phyloP scores from a whole-genome alignment of 305 asterid genomes.

The Salvia sclarea region DNA sequence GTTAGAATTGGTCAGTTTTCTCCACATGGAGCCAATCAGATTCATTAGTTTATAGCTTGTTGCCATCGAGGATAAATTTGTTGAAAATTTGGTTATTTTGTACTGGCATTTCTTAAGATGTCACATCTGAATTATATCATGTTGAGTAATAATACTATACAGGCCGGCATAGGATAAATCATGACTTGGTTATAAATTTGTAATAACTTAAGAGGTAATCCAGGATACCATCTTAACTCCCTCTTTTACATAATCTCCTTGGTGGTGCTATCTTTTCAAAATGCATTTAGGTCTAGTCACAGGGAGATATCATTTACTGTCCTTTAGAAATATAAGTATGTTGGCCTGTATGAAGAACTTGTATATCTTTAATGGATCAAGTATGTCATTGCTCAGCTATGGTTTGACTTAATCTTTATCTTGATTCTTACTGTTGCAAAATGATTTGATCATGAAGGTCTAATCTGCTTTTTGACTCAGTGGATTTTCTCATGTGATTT shows the following conservation, averaged over 20 bases:
- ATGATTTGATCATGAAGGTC: no score
- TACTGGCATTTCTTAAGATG: neutral
- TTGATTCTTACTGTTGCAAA: no score
- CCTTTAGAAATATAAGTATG: neutral
- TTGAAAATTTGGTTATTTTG: neutral
- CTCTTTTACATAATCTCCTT: neutral
- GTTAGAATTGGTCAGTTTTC: conserved; percentile 7
- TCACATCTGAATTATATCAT: neutral
- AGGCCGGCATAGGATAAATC: neutral
- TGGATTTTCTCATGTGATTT: neutral
- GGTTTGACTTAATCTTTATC: no score
- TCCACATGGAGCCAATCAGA: conserved; percentile 1
- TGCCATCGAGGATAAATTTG: neutral
- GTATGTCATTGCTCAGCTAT: neutral
- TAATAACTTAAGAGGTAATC: neutral
- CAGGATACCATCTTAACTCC: neutral
- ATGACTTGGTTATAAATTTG: neutral
- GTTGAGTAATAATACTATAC: neutral
- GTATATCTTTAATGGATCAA: neutral
- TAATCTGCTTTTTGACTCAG: no score
- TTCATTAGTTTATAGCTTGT: conserved; percentile 1
- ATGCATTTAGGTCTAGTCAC: no score
- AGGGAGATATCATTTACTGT: neutral
- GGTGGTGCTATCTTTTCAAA: neutral
- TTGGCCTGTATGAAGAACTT: neutral